A percentile compares a stretch with the other conserved stretches of the same genome.
Conservation (phyloP, 1,139 yeast genomes). For the Pichia kudriavzevii region DNA sequence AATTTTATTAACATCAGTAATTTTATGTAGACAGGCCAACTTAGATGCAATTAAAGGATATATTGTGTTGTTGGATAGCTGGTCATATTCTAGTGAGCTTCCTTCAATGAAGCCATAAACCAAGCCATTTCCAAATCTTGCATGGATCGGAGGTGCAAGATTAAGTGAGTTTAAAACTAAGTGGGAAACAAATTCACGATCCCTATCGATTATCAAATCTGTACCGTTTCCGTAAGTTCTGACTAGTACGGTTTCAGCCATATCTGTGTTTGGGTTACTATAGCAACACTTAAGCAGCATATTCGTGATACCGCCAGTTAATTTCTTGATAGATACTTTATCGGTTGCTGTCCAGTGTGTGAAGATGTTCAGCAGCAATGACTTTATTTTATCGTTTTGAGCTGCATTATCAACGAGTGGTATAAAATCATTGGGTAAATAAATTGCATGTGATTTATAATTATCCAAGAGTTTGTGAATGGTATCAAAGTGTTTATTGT, state of each 20-base stretch:
- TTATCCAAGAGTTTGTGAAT: conserved; percentile 19
- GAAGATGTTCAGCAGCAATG: conserved; percentile 23
- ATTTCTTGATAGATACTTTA: conserved; percentile 27
- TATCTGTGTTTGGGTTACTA: conserved; percentile 1
- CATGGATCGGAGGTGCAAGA: conserved; percentile 64
- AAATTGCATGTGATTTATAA: conserved; percentile 27
- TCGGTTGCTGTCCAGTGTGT: conserved; percentile 23
- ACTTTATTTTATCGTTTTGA: conserved; percentile 17
- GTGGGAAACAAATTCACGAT: conserved; percentile 70
- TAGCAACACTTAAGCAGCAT: conserved; percentile 48
- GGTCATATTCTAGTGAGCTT: conserved; percentile 49
- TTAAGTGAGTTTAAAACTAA: conserved; percentile 50
- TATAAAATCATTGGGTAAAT: conserved; percentile 24
- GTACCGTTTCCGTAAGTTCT: conserved; percentile 78
- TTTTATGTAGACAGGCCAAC: conserved; percentile 66
- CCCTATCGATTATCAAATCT: conserved; percentile 63
- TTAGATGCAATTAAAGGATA: conserved; percentile 58
- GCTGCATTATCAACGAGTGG: conserved; percentile 18
- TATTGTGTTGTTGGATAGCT: conserved; percentile 40
- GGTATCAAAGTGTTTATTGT: conserved; percentile 6
- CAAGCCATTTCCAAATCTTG: conserved; percentile 66
- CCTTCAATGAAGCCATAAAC: conserved; percentile 69
- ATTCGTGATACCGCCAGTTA: conserved; percentile 80
- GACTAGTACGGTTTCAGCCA: conserved; percentile 43
- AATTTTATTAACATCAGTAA: conserved; percentile 38